phyloP scores from a whole-genome alignment of 139 green algal genomes.

The Haematococcus lacustris region DNA sequence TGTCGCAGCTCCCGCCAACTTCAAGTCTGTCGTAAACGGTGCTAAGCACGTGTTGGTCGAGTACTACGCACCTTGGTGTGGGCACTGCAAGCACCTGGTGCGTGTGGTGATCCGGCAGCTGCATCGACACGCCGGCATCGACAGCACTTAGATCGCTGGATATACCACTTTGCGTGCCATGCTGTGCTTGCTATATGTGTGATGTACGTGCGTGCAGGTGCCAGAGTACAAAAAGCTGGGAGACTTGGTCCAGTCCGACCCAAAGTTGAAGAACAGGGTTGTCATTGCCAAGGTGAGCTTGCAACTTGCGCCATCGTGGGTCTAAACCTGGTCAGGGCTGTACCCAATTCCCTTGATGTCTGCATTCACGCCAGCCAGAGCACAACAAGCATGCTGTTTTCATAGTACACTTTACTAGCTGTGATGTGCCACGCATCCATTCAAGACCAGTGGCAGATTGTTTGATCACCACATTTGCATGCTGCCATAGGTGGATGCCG shows the following conservation, averaged over 20 bases:
- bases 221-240: conserved; percentile 67
- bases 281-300: conserved; percentile 67
- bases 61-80: too few species aligned
- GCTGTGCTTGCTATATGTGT: too few species aligned
- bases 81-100: too few species aligned
- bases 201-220: conserved; percentile 26
- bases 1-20: too few species aligned
- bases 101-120: too few species aligned
- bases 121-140: too few species aligned
- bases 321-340: background rate
- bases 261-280: conserved; percentile 58
- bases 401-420: background rate
- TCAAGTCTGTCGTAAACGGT: too few species aligned
- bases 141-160: too few species aligned
- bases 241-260: conserved; percentile 45
- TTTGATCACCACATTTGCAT: background rate
- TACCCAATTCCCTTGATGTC: background rate
- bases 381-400: background rate
- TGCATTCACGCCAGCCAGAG: background rate
- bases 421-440: background rate
- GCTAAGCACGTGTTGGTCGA: too few species aligned
- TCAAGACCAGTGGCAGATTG: too few species aligned
- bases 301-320: background rate
- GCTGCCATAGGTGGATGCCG: conserved; percentile 66
- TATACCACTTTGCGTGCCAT: too few species aligned